Evolutionary conservation across 352 stramenopile species (phyloP), one percentile per base, ranked within the genome.

Genomic region (Phytophthora chlamydospora): DNA sequence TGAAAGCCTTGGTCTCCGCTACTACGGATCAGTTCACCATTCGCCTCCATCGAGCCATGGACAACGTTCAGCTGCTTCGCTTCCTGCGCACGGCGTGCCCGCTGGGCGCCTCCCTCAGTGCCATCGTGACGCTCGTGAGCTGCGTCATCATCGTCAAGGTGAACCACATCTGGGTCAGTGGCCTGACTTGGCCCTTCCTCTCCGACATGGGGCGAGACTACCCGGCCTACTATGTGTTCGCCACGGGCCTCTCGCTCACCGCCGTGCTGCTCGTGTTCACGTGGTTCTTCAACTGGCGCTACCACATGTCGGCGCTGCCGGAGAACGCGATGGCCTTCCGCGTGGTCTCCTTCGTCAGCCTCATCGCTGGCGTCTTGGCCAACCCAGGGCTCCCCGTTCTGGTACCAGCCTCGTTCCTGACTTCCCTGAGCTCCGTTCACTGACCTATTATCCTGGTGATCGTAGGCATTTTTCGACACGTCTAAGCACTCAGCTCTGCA

Each of bases 151-250:
- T 85, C 63, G 69, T 81, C 62, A 85, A 85, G 51, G 61, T 49
- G 47, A 75, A 79, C 35, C 16, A 78, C 66, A 82, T 77, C 58
- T 88, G 78, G 61, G 65, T 82, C 39, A 76, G 73, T 27, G 73
- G 75, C 41, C 72, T 88, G 38, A 58, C 66, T 12, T 88, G 78
- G 78, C 78, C 78, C 9, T 88, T 82, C 65, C 73, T 88, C 38
- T 88, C 78, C 24, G 75, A 85, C 52, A 88, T 83, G 66, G 78
- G 78, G 19, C 73, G 78, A 71, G 75, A 83, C 44, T 53, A 59
- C 29, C 78, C 78, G 16, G 75, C 75, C 3, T 85, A 82, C 68
- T 89, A 90, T 41, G 63, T 90, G 12, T 89, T 90, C 58, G 65
- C 51, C 33, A 67, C 70, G 21, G 81, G 81, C 3, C 74, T 90